phyloP scores from a whole-genome alignment of 495 filamentous ascomycete genomes.

The Penicillium desertorum region DNA sequence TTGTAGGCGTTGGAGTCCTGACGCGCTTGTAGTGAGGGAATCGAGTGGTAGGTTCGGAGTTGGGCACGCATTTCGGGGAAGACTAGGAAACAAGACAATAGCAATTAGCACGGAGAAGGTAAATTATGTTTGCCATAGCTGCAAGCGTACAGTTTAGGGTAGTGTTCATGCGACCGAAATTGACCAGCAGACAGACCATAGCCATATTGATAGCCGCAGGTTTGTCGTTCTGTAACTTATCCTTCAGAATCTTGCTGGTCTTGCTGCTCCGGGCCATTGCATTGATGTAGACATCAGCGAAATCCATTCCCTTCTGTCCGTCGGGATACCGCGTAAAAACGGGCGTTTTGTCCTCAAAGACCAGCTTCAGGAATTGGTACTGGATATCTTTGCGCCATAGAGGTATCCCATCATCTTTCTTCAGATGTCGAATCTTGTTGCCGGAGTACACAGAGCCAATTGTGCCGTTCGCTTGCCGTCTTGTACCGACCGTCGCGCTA shows the following conservation, averaged over 20 bases:
- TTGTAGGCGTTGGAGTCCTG: conserved; percentile 97
- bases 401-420: conserved; percentile 96
- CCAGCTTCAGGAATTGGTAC: conserved; percentile 85
- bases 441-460: conserved; percentile 73
- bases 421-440: conserved; percentile 93
- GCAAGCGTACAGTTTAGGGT: conserved; percentile 82
- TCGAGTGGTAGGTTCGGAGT: conserved; percentile 95
- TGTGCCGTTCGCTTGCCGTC: conserved; percentile 64
- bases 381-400: conserved; percentile 98
- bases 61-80: conserved; percentile 99
- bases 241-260: conserved; percentile 95
- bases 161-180: conserved; percentile 98
- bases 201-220: conserved; percentile 95
- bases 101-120: conserved; percentile 21
- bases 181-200: conserved; percentile 97
- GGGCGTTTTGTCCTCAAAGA: conserved; percentile 82
- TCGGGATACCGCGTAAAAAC: conserved; percentile 86
- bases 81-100: conserved; percentile 56
- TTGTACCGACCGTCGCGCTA: conserved; percentile 56
- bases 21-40: conserved; percentile 90
- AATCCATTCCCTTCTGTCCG: conserved; percentile 69
- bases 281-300: conserved; percentile 96
- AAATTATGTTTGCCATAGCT: neutral
- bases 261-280: conserved; percentile 99
- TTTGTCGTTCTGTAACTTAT: conserved; percentile 92